A percentile compares a stretch with the other conserved stretches of the same genome.
Conservation (phyloP, 139 green algal species). For the Picochlorum sp. region DNA sequence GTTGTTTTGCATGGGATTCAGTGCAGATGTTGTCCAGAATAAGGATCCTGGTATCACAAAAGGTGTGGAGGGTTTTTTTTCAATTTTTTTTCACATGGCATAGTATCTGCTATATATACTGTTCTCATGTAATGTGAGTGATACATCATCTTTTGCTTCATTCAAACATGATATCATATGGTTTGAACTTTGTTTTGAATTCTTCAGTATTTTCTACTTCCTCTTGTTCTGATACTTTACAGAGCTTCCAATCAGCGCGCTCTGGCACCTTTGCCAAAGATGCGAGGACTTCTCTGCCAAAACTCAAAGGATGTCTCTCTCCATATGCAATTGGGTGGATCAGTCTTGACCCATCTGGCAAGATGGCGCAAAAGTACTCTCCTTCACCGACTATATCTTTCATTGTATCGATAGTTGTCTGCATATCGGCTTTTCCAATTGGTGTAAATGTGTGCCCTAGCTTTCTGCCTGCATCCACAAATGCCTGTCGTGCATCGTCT, state of each 20-base stretch:
- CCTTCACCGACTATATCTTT: constrained; percentile 41
- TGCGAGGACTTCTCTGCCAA: constrained; percentile 69
- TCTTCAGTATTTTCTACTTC: constrained; percentile 49
- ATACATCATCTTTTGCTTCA: neutral
- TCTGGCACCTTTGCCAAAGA: constrained; percentile 54
- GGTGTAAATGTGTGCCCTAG: constrained; percentile 25
- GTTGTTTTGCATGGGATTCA: no score
- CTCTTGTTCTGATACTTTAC: constrained; percentile 34
- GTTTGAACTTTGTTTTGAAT: constrained; percentile 72
- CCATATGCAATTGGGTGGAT: constrained; percentile 56
- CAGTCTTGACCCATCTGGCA: constrained; percentile 71
- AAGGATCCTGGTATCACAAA: no score
- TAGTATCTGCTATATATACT: no score
- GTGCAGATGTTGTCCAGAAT: no score
- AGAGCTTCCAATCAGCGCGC: constrained; percentile 74
- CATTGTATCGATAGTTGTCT: constrained; percentile 29
- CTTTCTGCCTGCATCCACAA: constrained; percentile 22
- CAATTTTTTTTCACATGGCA: no score
- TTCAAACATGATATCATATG: constrained; percentile 56
- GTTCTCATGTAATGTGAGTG: no score
- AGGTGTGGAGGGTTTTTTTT: no score
- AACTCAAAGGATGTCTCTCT: constrained; percentile 56
- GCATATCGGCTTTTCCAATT: constrained; percentile 8
- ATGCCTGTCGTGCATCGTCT: constrained; percentile 6
- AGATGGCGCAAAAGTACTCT: constrained; percentile 70